Evolutionary conservation across 108 stramenopile genomes (phyloP).

Genomic region (Conticribra guillardii): DNA sequence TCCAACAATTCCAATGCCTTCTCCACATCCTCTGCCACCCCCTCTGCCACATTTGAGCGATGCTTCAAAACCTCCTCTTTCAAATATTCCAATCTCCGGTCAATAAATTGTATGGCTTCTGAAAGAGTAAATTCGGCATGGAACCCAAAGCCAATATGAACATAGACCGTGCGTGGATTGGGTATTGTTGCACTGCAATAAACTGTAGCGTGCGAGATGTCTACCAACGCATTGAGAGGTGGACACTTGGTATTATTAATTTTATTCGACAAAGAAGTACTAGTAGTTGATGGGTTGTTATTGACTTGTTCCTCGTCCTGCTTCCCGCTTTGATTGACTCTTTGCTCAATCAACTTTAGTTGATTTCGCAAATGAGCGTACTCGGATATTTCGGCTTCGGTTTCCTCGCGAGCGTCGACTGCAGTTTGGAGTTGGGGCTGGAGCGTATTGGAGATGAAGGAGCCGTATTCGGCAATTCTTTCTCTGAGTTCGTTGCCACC

Average conservation of each 20-base stretch:
- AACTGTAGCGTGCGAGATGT: conserved; percentile 57
- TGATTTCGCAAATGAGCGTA: conserved; percentile 37
- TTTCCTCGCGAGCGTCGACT: conserved; percentile 45
- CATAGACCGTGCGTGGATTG: conserved; percentile 54
- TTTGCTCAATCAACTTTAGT: conserved; percentile 17
- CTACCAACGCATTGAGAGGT: conserved; percentile 38
- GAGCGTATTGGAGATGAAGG: conserved; percentile 44
- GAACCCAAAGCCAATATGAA: conserved; percentile 77
- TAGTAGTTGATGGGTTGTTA: no score
- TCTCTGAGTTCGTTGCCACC: conserved; percentile 35
- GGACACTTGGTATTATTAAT: background rate
- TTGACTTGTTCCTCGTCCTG: background rate
- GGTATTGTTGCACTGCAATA: conserved; percentile 60
- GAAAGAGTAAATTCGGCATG: conserved; percentile 66
- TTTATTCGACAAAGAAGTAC: no score
- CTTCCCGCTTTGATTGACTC: background rate
- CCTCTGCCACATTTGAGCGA: conserved; percentile 33
- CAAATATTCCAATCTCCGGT: conserved; percentile 51
- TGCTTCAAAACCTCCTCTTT: conserved; percentile 36
- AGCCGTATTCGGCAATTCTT: conserved; percentile 43
- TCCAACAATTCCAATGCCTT: conserved; percentile 52
- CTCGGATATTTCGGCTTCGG: conserved; percentile 48
- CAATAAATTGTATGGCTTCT: conserved; percentile 65
- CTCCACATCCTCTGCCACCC: conserved; percentile 53
- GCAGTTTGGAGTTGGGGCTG: conserved; percentile 49